Evolutionary conservation across 345 rosid species (phyloP).

Genomic region (Mercurialis annua): DNA sequence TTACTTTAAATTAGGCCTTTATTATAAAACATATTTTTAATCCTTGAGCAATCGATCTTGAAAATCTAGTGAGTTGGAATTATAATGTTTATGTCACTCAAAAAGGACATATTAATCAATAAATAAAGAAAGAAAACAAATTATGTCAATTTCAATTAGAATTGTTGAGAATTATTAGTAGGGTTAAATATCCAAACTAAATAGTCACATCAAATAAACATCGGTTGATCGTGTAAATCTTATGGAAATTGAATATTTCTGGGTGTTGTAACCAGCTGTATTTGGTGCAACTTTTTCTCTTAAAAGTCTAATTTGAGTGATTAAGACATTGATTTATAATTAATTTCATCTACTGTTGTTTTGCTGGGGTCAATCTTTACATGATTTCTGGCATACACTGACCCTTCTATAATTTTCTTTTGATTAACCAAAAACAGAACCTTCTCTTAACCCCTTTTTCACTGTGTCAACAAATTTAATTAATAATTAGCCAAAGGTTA

Average conservation of each 20-base stretch:
- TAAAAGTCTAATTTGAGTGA: constrained; percentile 48
- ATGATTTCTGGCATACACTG: constrained; percentile 36
- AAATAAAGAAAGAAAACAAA: too few relatives aligned
- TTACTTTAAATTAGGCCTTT: too few relatives aligned
- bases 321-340: constrained; percentile 37
- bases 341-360: constrained; percentile 12
- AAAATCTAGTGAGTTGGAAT: too few relatives aligned
- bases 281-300: constrained; percentile 31
- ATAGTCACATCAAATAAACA: constrained; percentile 31
- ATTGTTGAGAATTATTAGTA: neutral
- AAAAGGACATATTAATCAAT: too few relatives aligned
- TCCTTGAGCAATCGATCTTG: too few relatives aligned
- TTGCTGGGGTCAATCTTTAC: constrained; percentile 35
- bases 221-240: constrained; percentile 42
- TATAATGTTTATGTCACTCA: too few relatives aligned
- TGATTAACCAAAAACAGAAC: constrained; percentile 35
- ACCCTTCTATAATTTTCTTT: constrained; percentile 28
- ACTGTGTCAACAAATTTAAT: constrained; percentile 18
- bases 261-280: constrained; percentile 81
- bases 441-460: constrained; percentile 29
- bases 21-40: too few relatives aligned
- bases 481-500: neutral
- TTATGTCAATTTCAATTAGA: neutral
- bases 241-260: constrained; percentile 41
- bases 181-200: constrained; percentile 1